Percentiles rank a stretch among this genome's conserved stretches.
Conservation (phyloP, 2,329 filamentous ascomycete genomes). For the Diaporthe batatas region DNA sequence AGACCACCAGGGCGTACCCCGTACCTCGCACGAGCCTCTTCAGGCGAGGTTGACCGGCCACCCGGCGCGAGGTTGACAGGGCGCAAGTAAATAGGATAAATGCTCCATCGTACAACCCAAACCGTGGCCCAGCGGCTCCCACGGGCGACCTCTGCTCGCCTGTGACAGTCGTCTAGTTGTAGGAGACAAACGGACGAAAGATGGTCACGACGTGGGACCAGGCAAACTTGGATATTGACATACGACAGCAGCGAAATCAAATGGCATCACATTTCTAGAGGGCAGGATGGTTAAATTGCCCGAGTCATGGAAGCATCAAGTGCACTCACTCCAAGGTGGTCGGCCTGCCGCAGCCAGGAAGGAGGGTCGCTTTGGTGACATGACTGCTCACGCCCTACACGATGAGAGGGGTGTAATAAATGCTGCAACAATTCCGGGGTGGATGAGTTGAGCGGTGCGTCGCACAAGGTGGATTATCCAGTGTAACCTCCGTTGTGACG, state of each 20-base stretch:
- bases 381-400: not conserved
- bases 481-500: not conserved
- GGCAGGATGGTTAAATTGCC: not conserved
- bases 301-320: slow-evolving; percentile 27
- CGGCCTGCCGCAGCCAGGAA: slow-evolving; percentile 17
- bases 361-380: slow-evolving; percentile 22
- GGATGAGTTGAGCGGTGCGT: not conserved
- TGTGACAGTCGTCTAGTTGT: not conserved
- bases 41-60: slow-evolving; percentile 14
- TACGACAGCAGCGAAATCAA: slow-evolving; percentile 8
- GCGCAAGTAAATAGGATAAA: slow-evolving; percentile 29
- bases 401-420: not conserved
- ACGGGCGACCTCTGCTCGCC: slow-evolving; percentile 11
- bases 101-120: slow-evolving; percentile 3
- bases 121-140: slow-evolving; percentile 1
- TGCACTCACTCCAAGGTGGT: slow-evolving; percentile 17
- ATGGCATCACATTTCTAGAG: slow-evolving; percentile 6
- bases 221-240: slow-evolving; percentile 23
- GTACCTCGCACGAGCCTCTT: slow-evolving; percentile 12
- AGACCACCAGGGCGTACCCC: not conserved
- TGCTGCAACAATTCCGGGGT: not conserved
- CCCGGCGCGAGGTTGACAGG: slow-evolving; percentile 18
- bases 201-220: slow-evolving; percentile 10
- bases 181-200: slow-evolving; percentile 1
- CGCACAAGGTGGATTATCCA: not conserved